A percentile compares a stretch with the other conserved stretches of the same genome.
These are phyloP conservation scores for Simplicillium aogashimaense DNA, from an alignment of 2,329 filamentous ascomycete genomes.

Conservation along the genomic window DNA sequence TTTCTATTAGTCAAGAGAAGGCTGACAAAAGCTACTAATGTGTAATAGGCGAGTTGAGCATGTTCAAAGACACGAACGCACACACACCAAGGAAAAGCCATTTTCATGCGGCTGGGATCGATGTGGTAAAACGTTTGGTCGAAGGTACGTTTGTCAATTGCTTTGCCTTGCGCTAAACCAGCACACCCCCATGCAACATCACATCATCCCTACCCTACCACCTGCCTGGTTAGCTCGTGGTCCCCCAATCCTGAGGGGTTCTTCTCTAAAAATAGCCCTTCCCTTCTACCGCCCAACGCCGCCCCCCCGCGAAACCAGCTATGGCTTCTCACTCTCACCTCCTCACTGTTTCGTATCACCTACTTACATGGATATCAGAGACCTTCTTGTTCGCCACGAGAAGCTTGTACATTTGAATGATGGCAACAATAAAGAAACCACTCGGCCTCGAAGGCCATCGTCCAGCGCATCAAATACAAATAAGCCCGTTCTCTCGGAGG, in stretches of 20 bases:
- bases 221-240: not conserved
- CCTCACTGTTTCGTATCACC: conserved; percentile 13
- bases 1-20: conserved; percentile 7
- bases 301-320: not conserved
- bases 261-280: not conserved
- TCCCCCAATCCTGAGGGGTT: too few species aligned
- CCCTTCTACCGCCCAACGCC: conserved; percentile 6
- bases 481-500: conserved; percentile 36
- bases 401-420: conserved; percentile 56
- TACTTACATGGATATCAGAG: conserved; percentile 54
- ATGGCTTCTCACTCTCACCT: not conserved
- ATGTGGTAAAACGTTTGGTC: conserved; percentile 53
- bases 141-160: conserved; percentile 37
- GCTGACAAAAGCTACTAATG: conserved; percentile 8
- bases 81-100: conserved; percentile 56
- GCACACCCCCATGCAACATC: conserved; percentile 3
- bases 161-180: not conserved
- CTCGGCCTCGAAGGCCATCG: conserved; percentile 41
- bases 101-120: conserved; percentile 49
- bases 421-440: conserved; percentile 39
- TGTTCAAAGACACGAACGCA: conserved; percentile 53
- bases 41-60: conserved; percentile 48
- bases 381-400: conserved; percentile 53
- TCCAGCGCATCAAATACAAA: conserved; percentile 28
- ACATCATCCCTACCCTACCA: conserved; percentile 1